Percentiles rank a stretch among this genome's conserved stretches.
Evolutionary conservation across 2,329 filamentous ascomycete species (phyloP).

Genomic region (Cladosporium velox): DNA sequence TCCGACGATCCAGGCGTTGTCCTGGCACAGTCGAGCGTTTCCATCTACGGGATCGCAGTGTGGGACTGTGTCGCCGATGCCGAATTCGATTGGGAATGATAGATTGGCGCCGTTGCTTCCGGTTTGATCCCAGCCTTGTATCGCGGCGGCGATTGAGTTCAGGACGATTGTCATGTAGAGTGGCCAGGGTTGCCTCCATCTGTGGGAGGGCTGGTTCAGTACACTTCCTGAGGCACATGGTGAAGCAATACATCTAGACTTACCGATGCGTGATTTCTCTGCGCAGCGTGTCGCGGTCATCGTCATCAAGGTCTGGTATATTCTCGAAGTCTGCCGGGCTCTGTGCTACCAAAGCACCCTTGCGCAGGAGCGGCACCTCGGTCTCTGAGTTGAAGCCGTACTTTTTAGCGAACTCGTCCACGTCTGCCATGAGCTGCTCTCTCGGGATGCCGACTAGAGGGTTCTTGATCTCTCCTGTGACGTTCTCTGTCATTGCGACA

Average conservation of each 20-base stretch:
- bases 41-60: neutral
- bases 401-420: conserved; percentile 62
- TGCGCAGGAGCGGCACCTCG: conserved; percentile 57
- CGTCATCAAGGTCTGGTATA: conserved; percentile 61
- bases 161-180: conserved; percentile 67
- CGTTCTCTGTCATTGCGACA: conserved; percentile 21
- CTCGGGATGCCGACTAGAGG: conserved; percentile 58
- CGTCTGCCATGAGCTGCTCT: conserved; percentile 54
- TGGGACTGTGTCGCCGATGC: conserved; percentile 42
- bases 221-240: neutral
- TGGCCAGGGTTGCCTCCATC: conserved; percentile 61
- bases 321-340: conserved; percentile 64
- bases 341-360: conserved; percentile 73
- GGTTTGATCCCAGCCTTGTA: conserved; percentile 61
- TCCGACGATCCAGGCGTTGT: conserved; percentile 61
- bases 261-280: conserved; percentile 63
- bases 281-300: conserved; percentile 60
- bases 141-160: conserved; percentile 70
- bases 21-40: conserved; percentile 18
- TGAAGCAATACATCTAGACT: neutral
- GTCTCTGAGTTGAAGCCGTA: conserved; percentile 52
- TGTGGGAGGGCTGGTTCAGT: neutral
- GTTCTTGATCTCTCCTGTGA: conserved; percentile 52
- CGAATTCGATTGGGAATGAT: conserved; percentile 59
- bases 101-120: conserved; percentile 55